Base-by-base conservation (phyloP, 192 early-diverging fungal species). In the Rhizophagus prolifer region DNA sequence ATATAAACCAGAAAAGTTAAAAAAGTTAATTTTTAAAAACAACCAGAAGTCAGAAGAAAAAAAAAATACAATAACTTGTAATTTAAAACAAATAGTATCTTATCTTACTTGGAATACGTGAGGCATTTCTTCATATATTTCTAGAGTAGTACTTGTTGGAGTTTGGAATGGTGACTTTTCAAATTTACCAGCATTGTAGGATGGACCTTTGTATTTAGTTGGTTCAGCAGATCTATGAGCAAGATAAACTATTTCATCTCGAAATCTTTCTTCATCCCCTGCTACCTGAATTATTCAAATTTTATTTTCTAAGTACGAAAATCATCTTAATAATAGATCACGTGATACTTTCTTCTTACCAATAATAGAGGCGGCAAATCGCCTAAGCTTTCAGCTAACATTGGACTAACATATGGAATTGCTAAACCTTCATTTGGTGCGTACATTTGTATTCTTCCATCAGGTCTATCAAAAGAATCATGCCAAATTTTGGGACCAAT, bases 221-320 rank as follows among this genome's bases (percentile, higher is more conserved):
- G 72, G 30, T 23, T 79, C 34, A 2, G 80, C 65, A 62, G 79
- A 83, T 70, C 83, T 81, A 64, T 78, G 71, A n/a, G 79, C 78
- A 70, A 83, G 78, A 26, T 84, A 85, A 68, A 88, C 81, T 21
- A 78, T 34, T 70, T 88, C 87, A 71, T 88, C 87, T 19, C 84
- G 72, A 12, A 86, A 61, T 69, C 82, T 67, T 63, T 88, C 85
- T 1, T 81, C 82, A 46, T 80, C 74, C 14, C 87, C 87, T 7
- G 80, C 70, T 74, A 84, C 82, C 84, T 85, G 70, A n/a, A 74
- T 65, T 34, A 34, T 34, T 34, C 3, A 34, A 34, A 34, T 3
- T 34, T 34, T 9, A 1, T 77, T 38, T 16, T 0, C n/a, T n/a
- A n/a, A 31, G 1, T 19, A 41, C 7, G 0, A 31, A 58, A 54